Percentiles rank a stretch among this genome's conserved stretches.
These are phyloP conservation scores for Eucalyptus sp. DNA, from an alignment of 345 rosid genomes.

Conservation along the genomic window DNA sequence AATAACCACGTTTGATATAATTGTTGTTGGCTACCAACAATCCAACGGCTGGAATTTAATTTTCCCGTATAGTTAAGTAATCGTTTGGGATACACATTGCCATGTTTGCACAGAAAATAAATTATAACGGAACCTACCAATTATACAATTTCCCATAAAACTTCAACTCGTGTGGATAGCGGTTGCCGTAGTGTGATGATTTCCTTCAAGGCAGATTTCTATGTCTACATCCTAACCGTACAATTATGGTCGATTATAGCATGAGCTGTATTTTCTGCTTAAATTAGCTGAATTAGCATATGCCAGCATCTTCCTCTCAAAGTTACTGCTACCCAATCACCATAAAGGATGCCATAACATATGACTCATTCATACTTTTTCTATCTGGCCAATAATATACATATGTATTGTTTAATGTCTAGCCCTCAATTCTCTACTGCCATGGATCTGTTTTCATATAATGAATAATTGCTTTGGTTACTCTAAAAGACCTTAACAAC, in stretches of 20 bases:
- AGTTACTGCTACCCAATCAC: background rate
- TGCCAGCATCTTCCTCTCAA: background rate
- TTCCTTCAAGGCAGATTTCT: background rate
- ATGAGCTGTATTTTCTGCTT: background rate
- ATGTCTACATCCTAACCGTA: background rate
- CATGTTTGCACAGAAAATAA: background rate
- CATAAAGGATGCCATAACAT: background rate
- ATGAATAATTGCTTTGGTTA: background rate
- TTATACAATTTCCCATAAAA: background rate
- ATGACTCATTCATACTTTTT: background rate
- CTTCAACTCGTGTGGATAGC: background rate
- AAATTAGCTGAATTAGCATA: background rate
- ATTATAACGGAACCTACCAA: background rate
- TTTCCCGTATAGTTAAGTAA: background rate
- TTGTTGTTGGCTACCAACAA: background rate
- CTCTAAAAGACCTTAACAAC: background rate
- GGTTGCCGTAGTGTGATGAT: background rate
- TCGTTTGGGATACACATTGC: background rate
- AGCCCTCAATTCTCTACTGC: background rate
- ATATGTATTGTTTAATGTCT: background rate
- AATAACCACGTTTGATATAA: background rate
- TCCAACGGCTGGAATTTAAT: background rate
- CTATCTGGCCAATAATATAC: background rate
- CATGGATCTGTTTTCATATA: background rate
- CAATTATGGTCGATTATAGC: background rate